A percentile compares a stretch with the other conserved stretches of the same genome.
These are phyloP conservation scores for Suillus paluster DNA, from an alignment of 768 basidiomycete species.

Conservation along the genomic window DNA sequence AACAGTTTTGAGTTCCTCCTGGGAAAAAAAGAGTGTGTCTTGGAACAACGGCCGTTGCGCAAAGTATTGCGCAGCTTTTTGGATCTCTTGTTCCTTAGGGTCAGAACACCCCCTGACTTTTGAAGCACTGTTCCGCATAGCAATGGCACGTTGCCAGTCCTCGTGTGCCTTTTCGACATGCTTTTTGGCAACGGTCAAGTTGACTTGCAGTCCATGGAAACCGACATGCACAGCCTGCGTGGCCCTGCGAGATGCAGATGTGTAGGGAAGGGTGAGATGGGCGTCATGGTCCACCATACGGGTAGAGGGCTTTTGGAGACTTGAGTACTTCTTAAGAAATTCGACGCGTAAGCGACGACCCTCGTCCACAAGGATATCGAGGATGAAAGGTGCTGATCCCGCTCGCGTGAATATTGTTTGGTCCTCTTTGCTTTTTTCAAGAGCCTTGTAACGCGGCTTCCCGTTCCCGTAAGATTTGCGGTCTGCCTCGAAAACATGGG, in stretches of 20 bases:
- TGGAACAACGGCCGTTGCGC: conserved; percentile 24
- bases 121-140: conserved; percentile 9
- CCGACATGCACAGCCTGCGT: conserved; percentile 4
- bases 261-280: conserved; percentile 44
- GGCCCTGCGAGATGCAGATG: conserved; percentile 24
- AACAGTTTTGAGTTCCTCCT: conserved; percentile 40
- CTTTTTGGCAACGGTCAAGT: conserved; percentile 44
- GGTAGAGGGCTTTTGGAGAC: conserved; percentile 8
- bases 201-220: conserved; percentile 31
- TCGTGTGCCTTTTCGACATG: conserved; percentile 40
- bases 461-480: conserved; percentile 34
- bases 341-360: conserved; percentile 43
- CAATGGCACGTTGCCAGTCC: conserved; percentile 22
- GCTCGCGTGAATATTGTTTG: conserved; percentile 1
- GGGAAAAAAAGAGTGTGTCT: conserved; percentile 20
- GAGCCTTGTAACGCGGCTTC: conserved; percentile 36
- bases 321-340: conserved; percentile 42
- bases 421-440: conserved; percentile 17
- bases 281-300: conserved; percentile 27
- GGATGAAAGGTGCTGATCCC: conserved; percentile 33
- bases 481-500: conserved; percentile 46
- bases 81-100: conserved; percentile 27
- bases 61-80: conserved; percentile 19
- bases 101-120: conserved; percentile 24
- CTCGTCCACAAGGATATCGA: conserved; percentile 47